These are phyloP conservation scores for Madurella fahalii DNA, from an alignment of 2,329 filamentous ascomycete species.

Conservation along the genomic window DNA sequence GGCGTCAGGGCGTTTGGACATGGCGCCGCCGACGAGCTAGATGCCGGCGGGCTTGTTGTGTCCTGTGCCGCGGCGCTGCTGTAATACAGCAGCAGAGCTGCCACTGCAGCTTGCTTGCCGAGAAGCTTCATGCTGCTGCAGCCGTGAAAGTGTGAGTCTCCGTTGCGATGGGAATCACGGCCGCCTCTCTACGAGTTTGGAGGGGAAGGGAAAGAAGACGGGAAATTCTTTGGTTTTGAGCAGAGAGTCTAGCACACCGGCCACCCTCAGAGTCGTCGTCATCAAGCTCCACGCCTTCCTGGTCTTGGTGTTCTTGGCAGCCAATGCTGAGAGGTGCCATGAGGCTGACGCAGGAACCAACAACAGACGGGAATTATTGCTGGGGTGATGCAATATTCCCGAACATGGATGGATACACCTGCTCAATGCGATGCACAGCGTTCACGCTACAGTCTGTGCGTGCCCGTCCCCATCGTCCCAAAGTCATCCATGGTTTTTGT, in stretches of 20 bases:
- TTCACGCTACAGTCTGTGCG: too few relatives aligned
- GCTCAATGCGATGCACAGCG: too few relatives aligned
- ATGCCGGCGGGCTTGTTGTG: background rate
- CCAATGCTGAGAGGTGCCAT: background rate
- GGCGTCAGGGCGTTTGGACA: conserved; percentile 28
- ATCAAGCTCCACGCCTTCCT: background rate
- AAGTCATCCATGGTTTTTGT: too few relatives aligned
- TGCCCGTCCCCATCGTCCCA: too few relatives aligned
- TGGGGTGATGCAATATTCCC: background rate
- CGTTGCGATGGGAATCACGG: background rate
- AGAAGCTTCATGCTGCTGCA: conserved; percentile 7
- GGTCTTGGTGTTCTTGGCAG: background rate
- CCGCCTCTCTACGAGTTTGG: background rate
- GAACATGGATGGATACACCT: too few relatives aligned
- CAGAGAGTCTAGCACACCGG: too few relatives aligned
- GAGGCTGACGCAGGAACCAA: background rate
- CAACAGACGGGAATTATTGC: background rate
- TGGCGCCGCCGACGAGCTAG: background rate
- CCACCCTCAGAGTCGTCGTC: background rate
- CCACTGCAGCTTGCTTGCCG: conserved; percentile 11
- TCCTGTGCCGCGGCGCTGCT: conserved; percentile 10
- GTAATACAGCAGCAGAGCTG: conserved; percentile 14
- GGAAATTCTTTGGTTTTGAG: background rate
- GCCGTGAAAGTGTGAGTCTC: background rate
- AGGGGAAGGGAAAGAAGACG: background rate